Evolutionary conservation across 2,329 filamentous ascomycete species (phyloP), one percentile per base, ranked within the genome.

Genomic region (Pseudocercospora ulei): DNA sequence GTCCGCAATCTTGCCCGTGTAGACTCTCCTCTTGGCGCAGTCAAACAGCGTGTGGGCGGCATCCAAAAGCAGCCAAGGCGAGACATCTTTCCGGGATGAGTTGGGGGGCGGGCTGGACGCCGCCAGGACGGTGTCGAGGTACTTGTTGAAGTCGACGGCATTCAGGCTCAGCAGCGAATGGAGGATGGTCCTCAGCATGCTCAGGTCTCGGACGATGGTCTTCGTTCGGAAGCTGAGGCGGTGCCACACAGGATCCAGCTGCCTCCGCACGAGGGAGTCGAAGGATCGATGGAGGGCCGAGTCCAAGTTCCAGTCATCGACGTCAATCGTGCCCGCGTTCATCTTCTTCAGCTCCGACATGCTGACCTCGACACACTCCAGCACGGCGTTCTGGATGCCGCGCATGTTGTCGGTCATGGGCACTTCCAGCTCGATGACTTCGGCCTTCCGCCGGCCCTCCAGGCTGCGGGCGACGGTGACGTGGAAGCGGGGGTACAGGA

Each of bases 221-320:
- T 82, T 84, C 2, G 88, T 96, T 62, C 90, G 86, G 71, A 83
- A 93, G 60, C 82, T 95, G 35, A 94, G 83, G 38, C 90, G 77
- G 65, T 98, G 90, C 90, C 90, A 98, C 42, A 96, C 87, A 3
- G 88, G 87, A 56, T 96, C 87, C 11, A 98, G 68, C 61, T 98
- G 90, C 41, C 87, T 75, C 46, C 88, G 75, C 35, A 98, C 78
- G 39, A 87, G 80, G 44, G 82, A 69, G 59, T 96, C 90, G 59
- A 98, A 98, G 54, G 86, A 93, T 56, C 81, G 83, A 50, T 95
- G 81, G 44, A 96, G 65, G 22, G 88, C 88, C 56, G 83, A 95
- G 60, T 96, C 88, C 11, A 94, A 69, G 34, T 85, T 95, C 88
- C 88, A 96, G 56, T 95, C 87, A 43, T 92, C 87, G 77, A 96